Percentiles rank a stretch among this genome's conserved stretches.
Evolutionary conservation across 2,329 filamentous ascomycete species (phyloP).

Genomic region (Apiospora saccharicola): DNA sequence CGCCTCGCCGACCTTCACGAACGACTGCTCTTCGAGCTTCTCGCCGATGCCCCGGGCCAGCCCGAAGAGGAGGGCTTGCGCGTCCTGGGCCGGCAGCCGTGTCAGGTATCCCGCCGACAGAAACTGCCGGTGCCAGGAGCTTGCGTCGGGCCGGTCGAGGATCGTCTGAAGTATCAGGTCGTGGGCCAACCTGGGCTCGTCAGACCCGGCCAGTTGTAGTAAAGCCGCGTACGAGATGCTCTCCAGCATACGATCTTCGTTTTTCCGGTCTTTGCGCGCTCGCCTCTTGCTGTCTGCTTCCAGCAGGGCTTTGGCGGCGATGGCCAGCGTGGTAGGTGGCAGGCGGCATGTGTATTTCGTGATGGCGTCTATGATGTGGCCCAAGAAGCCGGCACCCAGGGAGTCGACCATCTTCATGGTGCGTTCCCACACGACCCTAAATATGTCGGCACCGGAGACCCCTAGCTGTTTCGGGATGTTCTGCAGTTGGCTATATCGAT

Average conservation of each 20-base stretch:
- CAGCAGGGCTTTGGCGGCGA: background rate
- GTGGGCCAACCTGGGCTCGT: constrained; percentile 41
- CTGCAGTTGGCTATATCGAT: background rate
- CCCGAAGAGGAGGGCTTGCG: constrained; percentile 37
- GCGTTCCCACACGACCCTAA: background rate
- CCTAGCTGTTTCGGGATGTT: background rate
- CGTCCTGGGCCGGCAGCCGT: constrained; percentile 37
- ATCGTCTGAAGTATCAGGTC: constrained; percentile 42
- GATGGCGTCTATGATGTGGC: background rate
- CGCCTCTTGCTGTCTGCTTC: background rate
- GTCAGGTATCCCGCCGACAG: constrained; percentile 39
- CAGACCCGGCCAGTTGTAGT: constrained; percentile 35
- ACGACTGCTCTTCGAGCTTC: constrained; percentile 36
- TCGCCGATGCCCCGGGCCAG: constrained; percentile 40
- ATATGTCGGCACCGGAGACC: background rate
- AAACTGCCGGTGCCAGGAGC: constrained; percentile 44
- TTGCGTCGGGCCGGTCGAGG: constrained; percentile 39
- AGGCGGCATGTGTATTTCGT: background rate
- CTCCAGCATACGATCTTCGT: background rate
- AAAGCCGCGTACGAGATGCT: background rate
- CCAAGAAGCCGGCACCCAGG: background rate
- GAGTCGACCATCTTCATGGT: constrained; percentile 14
- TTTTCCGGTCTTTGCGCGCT: background rate
- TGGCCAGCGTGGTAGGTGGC: background rate
- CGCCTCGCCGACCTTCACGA: constrained; percentile 31